Conservation (phyloP, 805 yeast species). For the Nakazawaea populi region DNA sequence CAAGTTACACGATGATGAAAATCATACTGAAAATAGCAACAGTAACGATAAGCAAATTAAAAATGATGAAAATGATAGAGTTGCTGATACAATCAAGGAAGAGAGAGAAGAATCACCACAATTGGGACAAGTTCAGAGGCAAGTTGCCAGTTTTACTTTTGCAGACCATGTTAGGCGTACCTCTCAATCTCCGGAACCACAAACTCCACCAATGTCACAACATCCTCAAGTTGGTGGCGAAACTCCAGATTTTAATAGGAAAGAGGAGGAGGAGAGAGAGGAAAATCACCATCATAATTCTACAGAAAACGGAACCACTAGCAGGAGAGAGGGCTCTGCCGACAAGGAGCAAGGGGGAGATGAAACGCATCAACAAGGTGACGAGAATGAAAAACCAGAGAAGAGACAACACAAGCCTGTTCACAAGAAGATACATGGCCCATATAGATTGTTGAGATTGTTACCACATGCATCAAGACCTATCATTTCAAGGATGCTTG, state of each 20-base stretch:
- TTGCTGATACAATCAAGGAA: background rate
- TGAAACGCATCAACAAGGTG: constrained; percentile 5
- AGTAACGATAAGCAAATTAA: background rate
- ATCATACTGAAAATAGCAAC: background rate
- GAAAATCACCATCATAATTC: constrained; percentile 28
- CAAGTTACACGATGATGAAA: too few relatives aligned
- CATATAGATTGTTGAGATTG: constrained; percentile 73
- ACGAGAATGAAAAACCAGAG: constrained; percentile 23
- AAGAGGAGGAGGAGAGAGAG: constrained; percentile 4
- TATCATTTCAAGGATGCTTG: constrained; percentile 58
- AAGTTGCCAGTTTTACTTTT: background rate
- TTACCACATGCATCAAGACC: constrained; percentile 84
- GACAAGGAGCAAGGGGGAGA: constrained; percentile 5
- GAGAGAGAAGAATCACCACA: background rate
- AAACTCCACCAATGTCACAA: background rate
- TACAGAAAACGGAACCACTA: constrained; percentile 15
- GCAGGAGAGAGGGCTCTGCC: background rate
- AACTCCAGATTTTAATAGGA: too few relatives aligned
- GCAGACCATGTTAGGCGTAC: background rate
- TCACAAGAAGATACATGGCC: constrained; percentile 67
- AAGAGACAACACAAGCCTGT: constrained; percentile 31
- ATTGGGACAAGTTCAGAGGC: background rate
- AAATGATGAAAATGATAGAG: background rate
- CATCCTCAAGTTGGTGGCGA: background rate
- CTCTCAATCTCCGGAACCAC: background rate